Base-by-base conservation (phyloP, 2,329 filamentous ascomycete genomes). In the Moelleriella libera region DNA sequence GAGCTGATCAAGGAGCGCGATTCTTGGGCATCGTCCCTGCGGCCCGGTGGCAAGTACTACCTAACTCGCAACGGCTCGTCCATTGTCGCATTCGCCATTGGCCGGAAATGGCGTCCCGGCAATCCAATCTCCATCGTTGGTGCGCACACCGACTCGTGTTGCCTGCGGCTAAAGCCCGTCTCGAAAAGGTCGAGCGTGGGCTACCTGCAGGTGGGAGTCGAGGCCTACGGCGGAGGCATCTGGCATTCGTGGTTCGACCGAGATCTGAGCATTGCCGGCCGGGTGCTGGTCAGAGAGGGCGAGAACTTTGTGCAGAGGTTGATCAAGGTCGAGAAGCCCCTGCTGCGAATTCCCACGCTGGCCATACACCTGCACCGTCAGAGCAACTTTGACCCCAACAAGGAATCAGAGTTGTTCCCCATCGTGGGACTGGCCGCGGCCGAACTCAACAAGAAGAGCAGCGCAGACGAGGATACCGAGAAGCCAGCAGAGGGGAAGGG, bases 211-310 rank as follows among this genome's bases (percentile, higher is more conserved):
- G 82, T 98, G 49, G 92, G 89, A 47, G 90, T 96, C 46, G 92
- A 98, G 72, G 90, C 88, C 2, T 98, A 98, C 60, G 92, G 92
- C 47, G 92, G 92, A 51, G 92, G 92, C 48, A 82, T 97, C 59
- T 97, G 90, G 90, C 89, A 96, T 66, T 94, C 87, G 44, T 98
- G 85, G 92, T 98, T 98, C 61, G 92, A 98, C 64, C 82, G 92
- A 45, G 92, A 98, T 63, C 71, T 98, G 52, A 85, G 86, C 57
- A 80, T 97, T 47, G 92, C 92, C 32, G 92, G 92, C 7, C 78
- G 92, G 50, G 86, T 86, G 11, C 82, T 97, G 71, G 85, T 92
- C 48, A 80, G 77, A 56, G 81, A 82, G 49, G 75, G 75, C 44
- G 76, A 85, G 49, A 81, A 76, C 53, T 85, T 94, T 53, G 78